A percentile compares a stretch with the other conserved stretches of the same genome.
These are phyloP conservation scores for Heterobasidion occidentale DNA, from an alignment of 1,284 basidiomycete genomes.

Conservation along the genomic window DNA sequence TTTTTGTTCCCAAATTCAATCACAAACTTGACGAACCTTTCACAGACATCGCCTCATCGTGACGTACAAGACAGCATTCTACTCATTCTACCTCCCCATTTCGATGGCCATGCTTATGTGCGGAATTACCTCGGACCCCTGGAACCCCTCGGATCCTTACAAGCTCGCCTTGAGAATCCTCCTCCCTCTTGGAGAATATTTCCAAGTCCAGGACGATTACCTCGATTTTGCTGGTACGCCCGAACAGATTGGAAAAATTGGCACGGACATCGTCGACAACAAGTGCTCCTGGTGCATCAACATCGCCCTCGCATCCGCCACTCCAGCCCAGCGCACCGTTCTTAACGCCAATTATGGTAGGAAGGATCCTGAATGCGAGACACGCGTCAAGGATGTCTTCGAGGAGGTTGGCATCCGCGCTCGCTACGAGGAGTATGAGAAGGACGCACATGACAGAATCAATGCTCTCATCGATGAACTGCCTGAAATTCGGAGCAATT, in stretches of 20 bases:
- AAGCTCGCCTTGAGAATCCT: slow-evolving; percentile 78
- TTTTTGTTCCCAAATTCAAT: neutral
- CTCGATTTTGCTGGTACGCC: slow-evolving; percentile 90
- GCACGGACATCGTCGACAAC: slow-evolving; percentile 98
- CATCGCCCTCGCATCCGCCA: slow-evolving; percentile 64
- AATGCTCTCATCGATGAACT: slow-evolving; percentile 62
- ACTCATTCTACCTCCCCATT: slow-evolving; percentile 98
- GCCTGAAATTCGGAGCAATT: slow-evolving; percentile 37
- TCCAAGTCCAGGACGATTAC: slow-evolving; percentile 98
- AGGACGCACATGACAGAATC: slow-evolving; percentile 61
- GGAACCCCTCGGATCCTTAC: slow-evolving; percentile 40
- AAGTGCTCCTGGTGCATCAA: slow-evolving; percentile 99
- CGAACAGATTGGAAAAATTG: slow-evolving; percentile 93
- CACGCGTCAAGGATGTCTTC: slow-evolving; percentile 72
- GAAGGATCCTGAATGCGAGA: slow-evolving; percentile 63
- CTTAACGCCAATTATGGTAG: slow-evolving; percentile 83
- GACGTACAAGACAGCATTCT: slow-evolving; percentile 96
- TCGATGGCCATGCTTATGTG: slow-evolving; percentile 86
- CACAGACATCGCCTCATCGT: slow-evolving; percentile 87
- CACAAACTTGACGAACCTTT: neutral
- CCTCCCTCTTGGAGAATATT: slow-evolving; percentile 93
- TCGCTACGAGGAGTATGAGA: slow-evolving; percentile 76
- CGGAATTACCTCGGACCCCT: slow-evolving; percentile 34
- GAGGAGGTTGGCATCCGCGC: slow-evolving; percentile 63
- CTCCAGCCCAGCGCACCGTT: slow-evolving; percentile 45